A percentile compares a stretch with the other conserved stretches of the same genome.
Evolutionary conservation across 2,329 filamentous ascomycete species (phyloP).

Genomic region (Claviceps humidiphila): DNA sequence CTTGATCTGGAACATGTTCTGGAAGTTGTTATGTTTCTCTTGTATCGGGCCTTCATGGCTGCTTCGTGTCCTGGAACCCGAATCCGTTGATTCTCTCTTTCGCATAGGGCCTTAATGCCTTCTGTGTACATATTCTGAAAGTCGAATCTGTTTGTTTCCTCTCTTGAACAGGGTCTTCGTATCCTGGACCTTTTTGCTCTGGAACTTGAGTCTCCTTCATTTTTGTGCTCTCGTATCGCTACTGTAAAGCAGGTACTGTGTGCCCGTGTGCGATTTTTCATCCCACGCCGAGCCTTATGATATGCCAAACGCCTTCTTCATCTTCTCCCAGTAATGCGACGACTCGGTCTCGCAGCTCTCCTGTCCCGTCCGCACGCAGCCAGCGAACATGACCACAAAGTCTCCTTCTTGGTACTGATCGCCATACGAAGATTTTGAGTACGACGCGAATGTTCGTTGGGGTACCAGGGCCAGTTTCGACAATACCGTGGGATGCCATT

Average conservation of each 20-base stretch:
- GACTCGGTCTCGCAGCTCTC: slow-evolving; percentile 63
- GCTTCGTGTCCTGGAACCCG: too few species aligned
- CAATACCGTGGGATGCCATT: slow-evolving; percentile 95
- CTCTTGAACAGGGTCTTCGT: too few species aligned
- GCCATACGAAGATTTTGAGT: slow-evolving; percentile 44
- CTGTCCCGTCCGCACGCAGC: slow-evolving; percentile 47
- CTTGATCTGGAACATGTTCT: too few species aligned
- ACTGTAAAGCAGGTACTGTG: not conserved
- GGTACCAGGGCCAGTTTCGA: slow-evolving; percentile 83
- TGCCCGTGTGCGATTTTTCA: not conserved
- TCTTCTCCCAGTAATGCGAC: slow-evolving; percentile 33
- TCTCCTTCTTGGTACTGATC: slow-evolving; percentile 70
- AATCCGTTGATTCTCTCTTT: too few species aligned
- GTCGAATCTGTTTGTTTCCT: too few species aligned
- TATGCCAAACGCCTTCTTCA: slow-evolving; percentile 28
- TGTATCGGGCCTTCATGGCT: too few species aligned
- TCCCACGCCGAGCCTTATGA: not conserved
- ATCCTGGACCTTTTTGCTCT: too few species aligned
- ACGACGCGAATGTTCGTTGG: slow-evolving; percentile 71
- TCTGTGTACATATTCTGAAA: too few species aligned
- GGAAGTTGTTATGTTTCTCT: too few species aligned
- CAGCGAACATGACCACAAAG: slow-evolving; percentile 65
- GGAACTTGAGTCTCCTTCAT: too few species aligned
- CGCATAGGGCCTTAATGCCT: too few species aligned
- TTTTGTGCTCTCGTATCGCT: not conserved